These are phyloP conservation scores for Populus deltoides DNA, from an alignment of 345 rosid genomes.

Conservation along the genomic window DNA sequence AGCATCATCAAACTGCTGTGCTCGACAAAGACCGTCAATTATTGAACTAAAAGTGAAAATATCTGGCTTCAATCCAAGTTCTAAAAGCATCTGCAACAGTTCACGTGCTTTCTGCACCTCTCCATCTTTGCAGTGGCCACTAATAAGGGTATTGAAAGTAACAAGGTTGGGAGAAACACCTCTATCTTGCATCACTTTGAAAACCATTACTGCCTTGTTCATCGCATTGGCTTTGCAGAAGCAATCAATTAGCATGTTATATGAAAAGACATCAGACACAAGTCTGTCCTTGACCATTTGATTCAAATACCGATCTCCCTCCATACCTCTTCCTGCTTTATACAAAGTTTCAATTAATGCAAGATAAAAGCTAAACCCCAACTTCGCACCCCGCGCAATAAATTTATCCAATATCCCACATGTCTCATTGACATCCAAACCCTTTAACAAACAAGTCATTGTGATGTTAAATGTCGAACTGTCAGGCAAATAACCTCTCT, in stretches of 20 bases:
- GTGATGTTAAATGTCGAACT: conserved; percentile 53
- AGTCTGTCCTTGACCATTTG: conserved; percentile 48
- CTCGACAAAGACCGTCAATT: conserved; percentile 75
- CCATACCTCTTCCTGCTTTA: conserved; percentile 38
- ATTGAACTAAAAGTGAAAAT: conserved; percentile 70
- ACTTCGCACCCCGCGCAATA: conserved; percentile 49
- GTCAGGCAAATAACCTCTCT: conserved; percentile 56
- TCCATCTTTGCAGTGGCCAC: conserved; percentile 52
- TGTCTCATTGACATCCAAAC: conserved; percentile 52
- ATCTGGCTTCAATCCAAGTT: conserved; percentile 64
- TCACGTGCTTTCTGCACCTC: conserved; percentile 41
- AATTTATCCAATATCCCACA: conserved; percentile 56
- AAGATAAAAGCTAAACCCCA: conserved; percentile 57
- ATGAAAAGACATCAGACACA: conserved; percentile 50
- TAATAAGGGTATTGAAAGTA: conserved; percentile 76
- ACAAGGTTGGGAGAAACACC: conserved; percentile 66
- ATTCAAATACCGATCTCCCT: conserved; percentile 51
- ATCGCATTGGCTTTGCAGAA: conserved; percentile 61
- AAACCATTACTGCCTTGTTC: conserved; percentile 44
- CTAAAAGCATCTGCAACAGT: conserved; percentile 49
- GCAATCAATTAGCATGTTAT: conserved; percentile 74
- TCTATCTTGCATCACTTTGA: conserved; percentile 49
- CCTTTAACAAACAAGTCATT: conserved; percentile 59
- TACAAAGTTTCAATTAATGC: conserved; percentile 57
- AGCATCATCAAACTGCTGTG: conserved; percentile 60